Evolutionary conservation across 768 basidiomycete genomes (phyloP).

Genomic region (Harrya chromipes): DNA sequence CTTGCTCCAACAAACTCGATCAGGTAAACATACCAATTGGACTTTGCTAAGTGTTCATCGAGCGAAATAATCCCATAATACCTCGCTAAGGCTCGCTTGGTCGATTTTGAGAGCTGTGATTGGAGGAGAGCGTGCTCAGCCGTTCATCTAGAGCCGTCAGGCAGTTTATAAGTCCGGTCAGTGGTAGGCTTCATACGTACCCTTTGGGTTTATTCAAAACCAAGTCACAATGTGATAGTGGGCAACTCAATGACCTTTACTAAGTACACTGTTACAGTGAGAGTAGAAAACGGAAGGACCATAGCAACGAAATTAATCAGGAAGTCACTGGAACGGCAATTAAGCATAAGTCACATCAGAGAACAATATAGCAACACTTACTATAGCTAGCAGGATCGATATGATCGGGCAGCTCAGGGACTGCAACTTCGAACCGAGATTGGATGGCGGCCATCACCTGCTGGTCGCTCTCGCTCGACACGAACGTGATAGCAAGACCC

Average conservation of each 20-base stretch:
- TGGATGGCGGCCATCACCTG: constrained; percentile 96
- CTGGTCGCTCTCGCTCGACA: constrained; percentile 87
- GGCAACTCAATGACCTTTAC: constrained; percentile 9
- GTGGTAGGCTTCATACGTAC: too few relatives aligned
- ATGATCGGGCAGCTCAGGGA: constrained; percentile 90
- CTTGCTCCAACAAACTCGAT: too few relatives aligned
- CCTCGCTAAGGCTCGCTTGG: too few relatives aligned
- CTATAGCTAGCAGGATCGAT: constrained; percentile 96
- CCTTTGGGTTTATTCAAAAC: constrained; percentile 11
- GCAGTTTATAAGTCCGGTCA: too few relatives aligned
- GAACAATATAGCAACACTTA: constrained; percentile 40
- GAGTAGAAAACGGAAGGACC: constrained; percentile 6
- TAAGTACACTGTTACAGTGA: constrained; percentile 24
- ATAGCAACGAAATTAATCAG: constrained; percentile 31
- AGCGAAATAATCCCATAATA: too few relatives aligned
- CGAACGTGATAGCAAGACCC: constrained; percentile 97
- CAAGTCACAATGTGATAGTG: constrained; percentile 2
- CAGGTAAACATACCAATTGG: too few relatives aligned
- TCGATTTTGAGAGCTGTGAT: too few relatives aligned
- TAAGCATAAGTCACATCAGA: not conserved
- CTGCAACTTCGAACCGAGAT: constrained; percentile 94
- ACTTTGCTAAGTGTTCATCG: too few relatives aligned
- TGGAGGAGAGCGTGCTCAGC: too few relatives aligned
- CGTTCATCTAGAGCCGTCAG: too few relatives aligned
- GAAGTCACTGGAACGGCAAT: constrained; percentile 37